Conservation (phyloP, 257 asterid species). For the Striga asiatica region DNA sequence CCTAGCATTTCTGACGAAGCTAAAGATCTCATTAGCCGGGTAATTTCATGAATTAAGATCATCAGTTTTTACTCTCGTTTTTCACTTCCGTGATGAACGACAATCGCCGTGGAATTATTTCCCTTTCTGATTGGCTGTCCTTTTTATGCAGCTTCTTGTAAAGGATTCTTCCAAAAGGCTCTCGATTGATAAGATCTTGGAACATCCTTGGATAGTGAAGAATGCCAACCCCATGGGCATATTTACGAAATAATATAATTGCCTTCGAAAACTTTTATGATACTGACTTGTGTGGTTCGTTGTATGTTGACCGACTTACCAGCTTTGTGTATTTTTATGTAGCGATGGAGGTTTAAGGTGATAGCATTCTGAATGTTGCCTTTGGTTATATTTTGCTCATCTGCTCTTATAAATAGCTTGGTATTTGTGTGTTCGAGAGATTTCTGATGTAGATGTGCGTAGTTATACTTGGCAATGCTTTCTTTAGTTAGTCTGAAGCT, state of each 20-base stretch:
- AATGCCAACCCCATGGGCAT: conserved; percentile 42
- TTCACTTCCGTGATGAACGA: background rate
- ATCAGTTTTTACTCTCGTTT: background rate
- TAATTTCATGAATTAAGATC: conserved; percentile 13
- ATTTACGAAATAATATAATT: conserved; percentile 21
- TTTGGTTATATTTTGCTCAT: conserved; percentile 1
- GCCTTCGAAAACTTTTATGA: too few species aligned
- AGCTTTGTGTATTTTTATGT: background rate
- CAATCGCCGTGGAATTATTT: background rate
- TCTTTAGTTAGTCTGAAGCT: too few species aligned
- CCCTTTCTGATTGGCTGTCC: conserved; percentile 8
- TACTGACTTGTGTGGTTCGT: too few species aligned
- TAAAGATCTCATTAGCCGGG: conserved; percentile 74
- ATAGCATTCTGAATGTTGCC: background rate
- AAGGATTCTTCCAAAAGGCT: conserved; percentile 82
- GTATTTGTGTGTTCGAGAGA: background rate
- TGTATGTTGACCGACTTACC: background rate
- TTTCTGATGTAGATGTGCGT: too few species aligned
- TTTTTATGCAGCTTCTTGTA: conserved; percentile 70
- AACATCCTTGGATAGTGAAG: conserved; percentile 78
- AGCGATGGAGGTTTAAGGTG: too few species aligned
- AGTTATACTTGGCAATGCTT: too few species aligned
- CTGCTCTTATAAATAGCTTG: background rate
- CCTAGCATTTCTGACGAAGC: conserved; percentile 24
- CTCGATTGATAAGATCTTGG: conserved; percentile 62